phyloP scores from a whole-genome alignment of 108 stramenopile species.

The Cyclotella cryptica region DNA sequence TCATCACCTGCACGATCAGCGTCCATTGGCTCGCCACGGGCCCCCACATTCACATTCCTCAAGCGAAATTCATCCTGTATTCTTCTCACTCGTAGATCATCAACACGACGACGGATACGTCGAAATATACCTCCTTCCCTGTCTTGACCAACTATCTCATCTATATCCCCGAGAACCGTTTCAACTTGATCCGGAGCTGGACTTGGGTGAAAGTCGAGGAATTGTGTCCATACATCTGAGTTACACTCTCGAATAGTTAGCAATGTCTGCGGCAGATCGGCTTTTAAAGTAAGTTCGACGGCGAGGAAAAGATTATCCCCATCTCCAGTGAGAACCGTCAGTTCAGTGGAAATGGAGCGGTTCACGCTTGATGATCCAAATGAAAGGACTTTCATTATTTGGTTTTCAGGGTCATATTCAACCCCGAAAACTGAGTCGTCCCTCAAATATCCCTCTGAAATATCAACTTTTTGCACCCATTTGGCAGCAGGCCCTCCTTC shows the following conservation, averaged over 20 bases:
- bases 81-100: background rate
- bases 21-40: too few relatives aligned
- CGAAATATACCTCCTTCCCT: background rate
- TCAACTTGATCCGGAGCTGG: background rate
- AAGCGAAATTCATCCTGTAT: background rate
- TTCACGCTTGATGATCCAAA: background rate
- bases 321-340: slow-evolving; percentile 9
- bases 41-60: too few relatives aligned
- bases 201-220: slow-evolving; percentile 2
- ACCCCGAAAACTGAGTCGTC: slow-evolving; percentile 37
- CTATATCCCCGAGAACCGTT: background rate
- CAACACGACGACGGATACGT: slow-evolving; percentile 1
- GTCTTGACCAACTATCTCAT: background rate
- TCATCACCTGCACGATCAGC: too few relatives aligned
- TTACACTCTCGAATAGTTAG: slow-evolving; percentile 38
- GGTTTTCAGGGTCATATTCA: slow-evolving; percentile 26
- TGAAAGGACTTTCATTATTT: slow-evolving; percentile 13
- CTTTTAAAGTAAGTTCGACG: slow-evolving; percentile 20
- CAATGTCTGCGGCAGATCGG: slow-evolving; percentile 7
- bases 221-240: slow-evolving; percentile 20
- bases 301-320: slow-evolving; percentile 35
- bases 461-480: slow-evolving; percentile 21
- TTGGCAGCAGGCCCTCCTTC: background rate
- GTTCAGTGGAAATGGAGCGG: background rate
- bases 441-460: slow-evolving; percentile 8